Percentiles rank a stretch among this genome's conserved stretches.
These are phyloP conservation scores for Lepiota venenata DNA, from an alignment of 768 basidiomycete species.

Conservation along the genomic window DNA sequence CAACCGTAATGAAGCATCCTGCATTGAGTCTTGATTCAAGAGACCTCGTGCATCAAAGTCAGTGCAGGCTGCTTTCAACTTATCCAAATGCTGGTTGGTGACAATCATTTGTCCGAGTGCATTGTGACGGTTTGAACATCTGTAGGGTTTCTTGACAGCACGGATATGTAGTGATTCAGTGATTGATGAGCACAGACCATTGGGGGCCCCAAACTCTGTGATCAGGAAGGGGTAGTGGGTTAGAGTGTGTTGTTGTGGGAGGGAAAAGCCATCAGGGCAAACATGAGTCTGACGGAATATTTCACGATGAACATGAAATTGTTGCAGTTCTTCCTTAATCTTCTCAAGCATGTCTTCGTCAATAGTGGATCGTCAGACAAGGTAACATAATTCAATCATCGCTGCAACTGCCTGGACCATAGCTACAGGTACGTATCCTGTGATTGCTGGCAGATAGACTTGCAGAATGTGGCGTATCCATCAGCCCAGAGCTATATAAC, in stretches of 20 bases:
- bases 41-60: constrained; percentile 16
- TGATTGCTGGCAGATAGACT: too few relatives aligned
- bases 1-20: too few relatives aligned
- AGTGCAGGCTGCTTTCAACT: constrained; percentile 20
- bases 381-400: constrained; percentile 32
- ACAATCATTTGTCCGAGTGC: constrained; percentile 33
- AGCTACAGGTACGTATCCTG: too few relatives aligned
- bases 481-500: not conserved
- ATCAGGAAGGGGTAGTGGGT: constrained; percentile 18
- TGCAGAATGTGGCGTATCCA: too few relatives aligned
- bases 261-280: constrained; percentile 9
- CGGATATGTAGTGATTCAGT: constrained; percentile 31
- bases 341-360: constrained; percentile 11
- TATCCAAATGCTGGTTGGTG: constrained; percentile 26
- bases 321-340: constrained; percentile 15
- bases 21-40: too few relatives aligned
- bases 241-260: constrained; percentile 23
- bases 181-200: constrained; percentile 28
- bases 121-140: constrained; percentile 25
- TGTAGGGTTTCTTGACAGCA: too few relatives aligned
- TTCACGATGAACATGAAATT: constrained; percentile 26
- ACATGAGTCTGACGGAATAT: constrained; percentile 22
- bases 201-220: constrained; percentile 21
- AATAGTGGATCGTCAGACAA: constrained; percentile 8
- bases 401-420: too few relatives aligned